phyloP scores from a whole-genome alignment of 1,284 basidiomycete species.

The Cryptococcus jaspeensis region DNA sequence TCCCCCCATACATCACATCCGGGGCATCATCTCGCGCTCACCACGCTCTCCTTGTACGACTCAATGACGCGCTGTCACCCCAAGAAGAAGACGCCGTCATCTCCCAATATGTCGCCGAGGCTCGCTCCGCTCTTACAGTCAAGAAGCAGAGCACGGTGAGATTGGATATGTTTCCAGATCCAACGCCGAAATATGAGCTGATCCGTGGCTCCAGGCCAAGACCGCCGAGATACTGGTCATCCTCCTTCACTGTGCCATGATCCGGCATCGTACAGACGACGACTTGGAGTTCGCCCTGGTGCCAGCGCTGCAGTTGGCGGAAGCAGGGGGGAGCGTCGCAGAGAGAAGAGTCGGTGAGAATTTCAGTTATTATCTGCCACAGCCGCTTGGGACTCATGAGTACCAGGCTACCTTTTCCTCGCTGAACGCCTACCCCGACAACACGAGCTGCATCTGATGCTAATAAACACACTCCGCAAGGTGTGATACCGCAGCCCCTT shows the following conservation, averaged over 20 bases:
- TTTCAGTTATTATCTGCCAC: not conserved
- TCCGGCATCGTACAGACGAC: slow-evolving; percentile 11
- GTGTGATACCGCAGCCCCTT: slow-evolving; percentile 24
- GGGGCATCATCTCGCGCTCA: slow-evolving; percentile 45
- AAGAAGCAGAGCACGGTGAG: slow-evolving; percentile 25
- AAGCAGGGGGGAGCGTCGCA: slow-evolving; percentile 30
- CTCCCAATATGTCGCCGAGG: slow-evolving; percentile 20
- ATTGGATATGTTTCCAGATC: not conserved
- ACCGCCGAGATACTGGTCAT: slow-evolving; percentile 39
- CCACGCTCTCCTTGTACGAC: slow-evolving; percentile 38
- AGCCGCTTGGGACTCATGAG: not conserved
- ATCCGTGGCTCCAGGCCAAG: slow-evolving; percentile 18
- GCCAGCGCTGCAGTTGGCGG: slow-evolving; percentile 43
- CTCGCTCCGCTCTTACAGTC: slow-evolving; percentile 12
- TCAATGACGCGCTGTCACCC: slow-evolving; percentile 27
- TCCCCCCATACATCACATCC: slow-evolving; percentile 44
- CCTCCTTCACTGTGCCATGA: slow-evolving; percentile 33
- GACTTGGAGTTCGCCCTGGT: slow-evolving; percentile 38
- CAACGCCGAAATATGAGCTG: not conserved
- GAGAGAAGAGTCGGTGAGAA: slow-evolving; percentile 38
- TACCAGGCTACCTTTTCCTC: slow-evolving; percentile 44
- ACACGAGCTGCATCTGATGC: slow-evolving; percentile 43
- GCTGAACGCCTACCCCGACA: slow-evolving; percentile 30
- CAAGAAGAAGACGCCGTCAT: slow-evolving; percentile 37
- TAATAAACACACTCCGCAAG: slow-evolving; percentile 51